Percentiles rank a stretch among this genome's conserved stretches.
Conservation (phyloP, 208 protist genomes). For the Naegleria lovaniensis region DNA sequence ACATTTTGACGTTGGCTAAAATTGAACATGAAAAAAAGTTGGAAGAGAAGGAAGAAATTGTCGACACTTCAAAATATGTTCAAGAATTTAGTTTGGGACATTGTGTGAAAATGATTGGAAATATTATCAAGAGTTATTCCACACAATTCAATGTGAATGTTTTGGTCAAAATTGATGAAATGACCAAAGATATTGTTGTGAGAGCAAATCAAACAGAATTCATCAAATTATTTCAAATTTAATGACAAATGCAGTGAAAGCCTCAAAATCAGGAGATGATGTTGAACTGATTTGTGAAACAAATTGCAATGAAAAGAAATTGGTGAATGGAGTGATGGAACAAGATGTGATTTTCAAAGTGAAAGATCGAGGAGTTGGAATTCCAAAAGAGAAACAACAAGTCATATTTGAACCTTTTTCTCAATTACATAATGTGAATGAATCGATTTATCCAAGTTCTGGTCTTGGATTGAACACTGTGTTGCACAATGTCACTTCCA, state of each 20-base stretch:
- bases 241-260: not conserved
- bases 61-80: not conserved
- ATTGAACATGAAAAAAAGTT: not conserved
- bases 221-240: not conserved
- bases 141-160: not conserved
- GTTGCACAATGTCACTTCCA: not conserved
- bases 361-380: not conserved
- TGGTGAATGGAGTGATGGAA: not conserved
- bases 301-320: not conserved
- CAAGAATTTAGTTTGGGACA: not conserved
- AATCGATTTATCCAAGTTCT: not conserved
- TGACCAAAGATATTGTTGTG: not conserved
- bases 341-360: not conserved
- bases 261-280: not conserved
- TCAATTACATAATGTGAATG: not conserved
- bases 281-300: not conserved
- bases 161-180: not conserved
- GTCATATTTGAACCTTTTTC: not conserved
- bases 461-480: not conserved
- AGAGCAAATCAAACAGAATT: not conserved
- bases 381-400: not conserved
- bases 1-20: not conserved
- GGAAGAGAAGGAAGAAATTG: not conserved
- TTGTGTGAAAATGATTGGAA: not conserved
- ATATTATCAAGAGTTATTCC: not conserved